These are phyloP conservation scores for Viola pubescens DNA, from an alignment of 441 rosid species.

Conservation along the genomic window DNA sequence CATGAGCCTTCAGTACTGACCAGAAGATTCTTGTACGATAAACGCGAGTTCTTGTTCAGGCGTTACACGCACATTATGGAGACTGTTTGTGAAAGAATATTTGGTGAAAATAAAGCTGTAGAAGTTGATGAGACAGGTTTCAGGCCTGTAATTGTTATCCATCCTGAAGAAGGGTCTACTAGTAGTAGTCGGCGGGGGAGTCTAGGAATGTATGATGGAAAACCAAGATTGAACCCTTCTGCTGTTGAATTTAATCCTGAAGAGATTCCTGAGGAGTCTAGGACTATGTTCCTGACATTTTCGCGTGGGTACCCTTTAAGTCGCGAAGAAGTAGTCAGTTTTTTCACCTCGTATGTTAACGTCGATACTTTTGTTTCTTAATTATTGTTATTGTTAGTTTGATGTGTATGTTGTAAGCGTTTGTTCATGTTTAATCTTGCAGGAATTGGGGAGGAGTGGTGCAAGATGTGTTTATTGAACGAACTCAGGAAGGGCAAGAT, in stretches of 20 bases:
- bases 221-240: neutral
- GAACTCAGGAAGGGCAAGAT: conserved; percentile 13
- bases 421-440: neutral
- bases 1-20: neutral
- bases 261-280: neutral
- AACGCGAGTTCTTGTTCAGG: neutral
- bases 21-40: neutral
- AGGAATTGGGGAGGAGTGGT: conserved; percentile 33
- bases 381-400: too few species aligned
- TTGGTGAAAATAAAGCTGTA: neutral
- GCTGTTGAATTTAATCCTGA: neutral
- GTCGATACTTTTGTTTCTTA: too few species aligned
- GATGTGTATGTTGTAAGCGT: too few species aligned
- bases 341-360: neutral
- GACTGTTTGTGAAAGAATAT: neutral
- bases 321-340: neutral
- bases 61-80: neutral
- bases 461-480: conserved; percentile 20
- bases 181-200: neutral
- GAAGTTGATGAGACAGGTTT: neutral
- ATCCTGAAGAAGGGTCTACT: neutral
- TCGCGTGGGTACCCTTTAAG: neutral
- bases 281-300: neutral
- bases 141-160: neutral
- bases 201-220: neutral